Evolutionary conservation across 2,329 filamentous ascomycete genomes (phyloP).

Genomic region (Cytospora schulzeri): DNA sequence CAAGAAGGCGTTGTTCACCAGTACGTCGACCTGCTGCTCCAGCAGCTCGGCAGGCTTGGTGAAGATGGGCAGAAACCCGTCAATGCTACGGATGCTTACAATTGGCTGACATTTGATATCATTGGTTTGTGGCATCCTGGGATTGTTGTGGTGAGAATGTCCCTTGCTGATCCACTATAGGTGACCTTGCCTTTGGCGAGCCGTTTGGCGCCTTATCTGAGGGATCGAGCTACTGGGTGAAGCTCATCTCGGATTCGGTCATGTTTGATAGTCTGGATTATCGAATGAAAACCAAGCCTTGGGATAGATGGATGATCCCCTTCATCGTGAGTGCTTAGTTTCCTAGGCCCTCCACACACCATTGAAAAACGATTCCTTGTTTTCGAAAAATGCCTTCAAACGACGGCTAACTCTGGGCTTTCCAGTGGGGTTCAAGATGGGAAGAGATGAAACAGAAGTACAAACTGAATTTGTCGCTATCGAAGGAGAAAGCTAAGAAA

Average conservation of each 20-base stretch:
- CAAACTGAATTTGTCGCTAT: not conserved
- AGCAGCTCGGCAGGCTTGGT: constrained; percentile 30
- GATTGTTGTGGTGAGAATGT: not conserved
- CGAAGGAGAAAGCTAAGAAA: constrained; percentile 17
- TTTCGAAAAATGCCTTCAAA: too few species aligned
- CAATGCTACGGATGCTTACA: constrained; percentile 31
- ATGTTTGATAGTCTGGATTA: not conserved
- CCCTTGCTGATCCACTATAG: constrained; percentile 29
- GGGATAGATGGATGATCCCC: not conserved
- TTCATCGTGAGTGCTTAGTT: not conserved
- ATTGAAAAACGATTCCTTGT: too few species aligned
- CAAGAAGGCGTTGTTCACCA: constrained; percentile 37
- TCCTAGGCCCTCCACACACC: not conserved
- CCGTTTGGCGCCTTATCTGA: constrained; percentile 28
- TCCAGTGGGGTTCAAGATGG: not conserved
- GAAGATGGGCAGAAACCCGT: constrained; percentile 21
- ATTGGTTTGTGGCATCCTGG: constrained; percentile 31
- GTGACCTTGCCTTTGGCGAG: constrained; percentile 31
- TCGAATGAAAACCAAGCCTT: not conserved
- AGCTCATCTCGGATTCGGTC: constrained; percentile 14
- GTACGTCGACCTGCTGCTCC: constrained; percentile 36
- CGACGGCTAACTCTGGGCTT: too few species aligned
- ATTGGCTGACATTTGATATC: constrained; percentile 37
- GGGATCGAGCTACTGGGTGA: constrained; percentile 20
- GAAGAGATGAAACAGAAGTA: not conserved